Base-by-base conservation (phyloP, 352 stramenopile species). In the Pythium diclinum region DNA sequence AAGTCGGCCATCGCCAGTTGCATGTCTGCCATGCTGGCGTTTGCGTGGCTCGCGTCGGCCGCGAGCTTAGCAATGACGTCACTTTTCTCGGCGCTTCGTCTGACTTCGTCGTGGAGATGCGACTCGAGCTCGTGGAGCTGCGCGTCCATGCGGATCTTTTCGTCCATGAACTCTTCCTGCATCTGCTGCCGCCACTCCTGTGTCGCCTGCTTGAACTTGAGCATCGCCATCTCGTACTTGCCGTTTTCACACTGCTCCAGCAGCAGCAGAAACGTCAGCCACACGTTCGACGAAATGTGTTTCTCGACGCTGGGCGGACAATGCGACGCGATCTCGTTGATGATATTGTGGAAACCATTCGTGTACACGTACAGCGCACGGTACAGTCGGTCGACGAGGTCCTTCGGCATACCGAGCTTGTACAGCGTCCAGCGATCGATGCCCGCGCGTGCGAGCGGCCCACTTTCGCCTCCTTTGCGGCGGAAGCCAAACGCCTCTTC, bases 211-310 rank as follows among this genome's bases (percentile, higher is more conserved):
- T 92, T 91, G 63, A 92, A 89, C 61, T 91, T 92, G 60, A 90
- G 78, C 83, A 94, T 91, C 16, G 85, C 81, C 82, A 94, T 92
- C 49, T 94, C 83, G 69, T 94, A 94, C 38, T 88, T 90, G 25
- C 79, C 81, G 38, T 88, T 78, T 28, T 89, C 85, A 25, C 85
- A 94, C 61, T 92, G 83, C 63, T 94, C 85, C 1, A 94, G 69
- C 19, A 94, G 60, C 7, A 92, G 52, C 30, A 91, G 53, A 57
- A 94, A 92, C 19, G 81, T 81, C 14, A 91, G 69, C 85, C 85
- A 94, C 3, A 90, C 78, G 38, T 92, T 92, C 2, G 83, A 82
- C 0, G 83, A 88, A n/a, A 94, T 77, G 42, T 94, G 85, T n/a
- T 75, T 80, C 67, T 91, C 83, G 16, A 85, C 73, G 1, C 58